Evolutionary conservation across 2,329 filamentous ascomycete genomes (phyloP), one percentile per base, ranked within the genome.

Genomic region (Leptosphaerulina australis): DNA sequence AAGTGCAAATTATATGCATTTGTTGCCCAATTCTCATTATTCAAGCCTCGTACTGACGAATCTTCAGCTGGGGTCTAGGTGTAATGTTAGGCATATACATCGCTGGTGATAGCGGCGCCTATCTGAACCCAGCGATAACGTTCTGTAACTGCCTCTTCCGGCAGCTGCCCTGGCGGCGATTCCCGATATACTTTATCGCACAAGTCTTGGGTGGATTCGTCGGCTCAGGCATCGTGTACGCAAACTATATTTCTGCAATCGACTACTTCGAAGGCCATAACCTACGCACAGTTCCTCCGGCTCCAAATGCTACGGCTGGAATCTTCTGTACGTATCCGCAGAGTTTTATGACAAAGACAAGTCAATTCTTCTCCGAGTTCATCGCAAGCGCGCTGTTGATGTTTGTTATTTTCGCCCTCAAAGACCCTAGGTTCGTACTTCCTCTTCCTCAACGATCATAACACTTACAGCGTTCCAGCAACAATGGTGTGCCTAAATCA

Each of bases 281-380:
- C 11, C 77, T 87, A 49, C 79, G 87, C 18, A 89, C 85, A 1
- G 86, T 90, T 0, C 80, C 79, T 7, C 81, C 68, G 2, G 62
- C 63, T 1, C n/a, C 56, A 10, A 87, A 81, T 34, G 80, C 86
- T 1, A 86, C 86, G 0, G 88, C 85, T 0, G 86, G 83, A 2
- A 83, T 91, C 56, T 90, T 90, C 68, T 87, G 83, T 76, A 90
- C 88, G 0, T 90, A 90, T 61, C 87, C 87, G 0, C 82, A 84
- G 29, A 63, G 74, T 0, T 88, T 90, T 69, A 79, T 90, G 76
- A 85, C 83, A 2, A 83, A 80, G 39, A 82, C 83, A 0, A 83
- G 81, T 37, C 83, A 87, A 73, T 88, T 89, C 73, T 88, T 90
- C 64, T 86, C 83, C 15, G 88, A 91, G 61, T 86, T 90, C 57